phyloP scores from a whole-genome alignment of 768 basidiomycete species.

The Leccinum rimulosum region DNA sequence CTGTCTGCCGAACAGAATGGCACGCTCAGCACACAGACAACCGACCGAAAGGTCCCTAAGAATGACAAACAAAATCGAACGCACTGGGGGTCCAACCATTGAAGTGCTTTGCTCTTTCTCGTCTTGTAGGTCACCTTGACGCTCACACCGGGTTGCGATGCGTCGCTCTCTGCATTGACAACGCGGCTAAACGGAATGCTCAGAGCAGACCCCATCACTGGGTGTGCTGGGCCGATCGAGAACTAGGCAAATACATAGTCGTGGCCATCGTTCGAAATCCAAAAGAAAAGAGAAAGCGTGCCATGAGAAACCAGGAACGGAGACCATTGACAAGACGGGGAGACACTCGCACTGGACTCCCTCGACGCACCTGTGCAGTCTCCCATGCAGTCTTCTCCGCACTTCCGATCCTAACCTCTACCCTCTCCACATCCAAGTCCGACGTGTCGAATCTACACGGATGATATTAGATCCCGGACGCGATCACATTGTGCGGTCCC shows the following conservation, averaged over 20 bases:
- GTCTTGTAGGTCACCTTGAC: conserved; percentile 69
- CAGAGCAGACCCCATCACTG: conserved; percentile 75
- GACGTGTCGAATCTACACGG: conserved; percentile 66
- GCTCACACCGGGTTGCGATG: conserved; percentile 16
- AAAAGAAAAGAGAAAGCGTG: neutral
- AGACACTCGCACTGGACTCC: neutral
- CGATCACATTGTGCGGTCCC: neutral
- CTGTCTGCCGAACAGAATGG: conserved; percentile 45
- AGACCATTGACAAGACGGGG: neutral
- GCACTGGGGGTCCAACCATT: conserved; percentile 82
- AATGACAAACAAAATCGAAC: conserved; percentile 12
- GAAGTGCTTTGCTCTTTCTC: conserved; percentile 74
- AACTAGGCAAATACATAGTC: conserved; percentile 37
- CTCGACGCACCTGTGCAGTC: conserved; percentile 40
- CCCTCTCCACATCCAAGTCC: conserved; percentile 57
- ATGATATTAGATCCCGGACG: no score
- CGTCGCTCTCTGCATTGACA: conserved; percentile 34
- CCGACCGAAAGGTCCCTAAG: neutral
- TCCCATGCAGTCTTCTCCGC: conserved; percentile 43
- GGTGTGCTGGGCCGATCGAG: conserved; percentile 52
- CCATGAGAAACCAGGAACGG: neutral
- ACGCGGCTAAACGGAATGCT: conserved; percentile 50
- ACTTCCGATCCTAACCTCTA: conserved; percentile 37
- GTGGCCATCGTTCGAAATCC: neutral
- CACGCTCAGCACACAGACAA: neutral